Evolutionary conservation across 208 protist genomes (phyloP), one percentile per base, ranked within the genome.

Genomic region (Tritrichomonas foetus): DNA sequence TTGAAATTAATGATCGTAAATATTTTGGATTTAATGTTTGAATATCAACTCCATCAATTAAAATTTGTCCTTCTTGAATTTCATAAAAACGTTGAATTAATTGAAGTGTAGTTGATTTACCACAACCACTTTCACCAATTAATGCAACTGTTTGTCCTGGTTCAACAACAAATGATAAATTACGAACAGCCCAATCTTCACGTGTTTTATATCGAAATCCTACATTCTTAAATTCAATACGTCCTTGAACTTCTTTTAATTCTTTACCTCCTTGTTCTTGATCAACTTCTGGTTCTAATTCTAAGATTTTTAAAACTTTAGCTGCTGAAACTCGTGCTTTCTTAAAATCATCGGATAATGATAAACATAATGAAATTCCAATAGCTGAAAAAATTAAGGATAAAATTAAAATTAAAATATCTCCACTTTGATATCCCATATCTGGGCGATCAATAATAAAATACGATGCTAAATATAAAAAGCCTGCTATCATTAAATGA

Each of bases 1-100:
- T 64, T 30, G 74, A 94, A n/a, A 96, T 94, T 1, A 92, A 69
- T 41, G 13, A n/a, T 30, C 93, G 80, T 53, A 94, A 61, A 33
- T 20, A 11, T n/a, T 33, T 22, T 33, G 3, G 20, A 72, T 9
- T 33, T 33, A 72, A 9, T 36, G 13, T 33, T 33, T 13, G 8
- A 33, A 72, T 72, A n/a, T 72, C 66, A 33, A 33, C 20, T 33
- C 27, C 9, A 72, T 72, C 66, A 36, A 72, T 72, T 72, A 72
- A n/a, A 72, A 72, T 72, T 33, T 72, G 66, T n/a, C n/a, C n/a
- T n/a, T n/a, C n/a, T n/a, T n/a, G n/a, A n/a, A n/a, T n/a, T n/a
- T n/a, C n/a, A n/a, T n/a, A n/a, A n/a, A n/a, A n/a, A n/a, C n/a
- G n/a, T n/a, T n/a, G n/a, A n/a, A n/a, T n/a, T n/a, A n/a, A n/a